Conservation (phyloP, 176 grass and related monocot genomes). For the Musa troglodytarum region DNA sequence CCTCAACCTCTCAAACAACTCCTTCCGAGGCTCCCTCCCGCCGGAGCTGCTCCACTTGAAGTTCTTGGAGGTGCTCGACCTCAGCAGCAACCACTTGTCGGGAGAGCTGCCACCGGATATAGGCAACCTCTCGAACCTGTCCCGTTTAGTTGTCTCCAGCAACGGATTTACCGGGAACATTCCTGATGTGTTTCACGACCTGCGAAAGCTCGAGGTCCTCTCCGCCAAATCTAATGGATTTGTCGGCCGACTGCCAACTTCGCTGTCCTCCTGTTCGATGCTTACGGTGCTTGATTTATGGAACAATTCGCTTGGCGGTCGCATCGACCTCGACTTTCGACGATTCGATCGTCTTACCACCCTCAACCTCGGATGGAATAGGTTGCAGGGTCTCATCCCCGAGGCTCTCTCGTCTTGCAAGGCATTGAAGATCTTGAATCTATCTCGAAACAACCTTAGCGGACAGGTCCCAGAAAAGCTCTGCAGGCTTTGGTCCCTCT, state of each 20-base stretch:
- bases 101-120: not conserved
- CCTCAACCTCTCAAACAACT: constrained; percentile 4
- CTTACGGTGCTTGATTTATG: not conserved
- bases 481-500: not conserved
- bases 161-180: not conserved
- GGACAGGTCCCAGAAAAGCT: not conserved
- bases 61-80: not conserved
- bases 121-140: not conserved
- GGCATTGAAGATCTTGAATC: not conserved
- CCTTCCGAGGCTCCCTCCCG: not conserved
- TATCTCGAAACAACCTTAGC: not conserved
- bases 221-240: not conserved
- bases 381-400: not conserved
- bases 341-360: not conserved
- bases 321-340: not conserved
- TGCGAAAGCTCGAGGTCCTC: not conserved
- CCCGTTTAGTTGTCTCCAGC: not conserved
- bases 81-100: not conserved
- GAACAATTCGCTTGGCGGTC: not conserved
- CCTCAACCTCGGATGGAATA: not conserved
- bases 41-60: not conserved
- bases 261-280: not conserved
- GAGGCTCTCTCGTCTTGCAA: not conserved
- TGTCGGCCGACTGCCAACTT: not conserved
- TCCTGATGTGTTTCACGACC: not conserved